These are phyloP conservation scores for Centaurea solstitialis DNA, from an alignment of 129 eudicot genomes.

Conservation along the genomic window DNA sequence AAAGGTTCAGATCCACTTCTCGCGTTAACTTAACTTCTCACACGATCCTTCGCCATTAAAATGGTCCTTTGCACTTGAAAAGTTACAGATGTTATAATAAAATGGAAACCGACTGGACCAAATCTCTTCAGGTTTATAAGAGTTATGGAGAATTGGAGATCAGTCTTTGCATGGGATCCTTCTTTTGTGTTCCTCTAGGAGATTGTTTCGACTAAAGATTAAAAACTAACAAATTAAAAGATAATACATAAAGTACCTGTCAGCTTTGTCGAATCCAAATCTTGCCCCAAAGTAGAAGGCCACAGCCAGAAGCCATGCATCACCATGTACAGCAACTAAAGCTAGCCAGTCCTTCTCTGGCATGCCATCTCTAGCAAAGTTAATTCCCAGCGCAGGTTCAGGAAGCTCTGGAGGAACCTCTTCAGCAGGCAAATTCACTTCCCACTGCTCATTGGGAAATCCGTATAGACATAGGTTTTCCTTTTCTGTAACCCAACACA, in stretches of 20 bases:
- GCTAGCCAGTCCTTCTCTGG: slow-evolving; percentile 71
- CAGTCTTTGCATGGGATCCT: not conserved
- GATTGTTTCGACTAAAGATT: not conserved
- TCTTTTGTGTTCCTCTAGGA: not conserved
- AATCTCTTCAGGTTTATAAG: too few species aligned
- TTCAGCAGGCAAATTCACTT: slow-evolving; percentile 64
- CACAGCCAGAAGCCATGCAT: slow-evolving; percentile 74
- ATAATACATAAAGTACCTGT: slow-evolving; percentile 36
- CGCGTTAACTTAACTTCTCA: too few species aligned
- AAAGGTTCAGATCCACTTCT: too few species aligned
- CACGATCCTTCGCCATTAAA: too few species aligned
- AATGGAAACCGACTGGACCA: too few species aligned
- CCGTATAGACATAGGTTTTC: slow-evolving; percentile 68
- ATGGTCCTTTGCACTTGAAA: not conserved
- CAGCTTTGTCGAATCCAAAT: slow-evolving; percentile 72
- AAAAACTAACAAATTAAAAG: not conserved
- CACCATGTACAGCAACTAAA: slow-evolving; percentile 72
- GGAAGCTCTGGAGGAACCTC: slow-evolving; percentile 78
- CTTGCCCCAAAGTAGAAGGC: slow-evolving; percentile 66
- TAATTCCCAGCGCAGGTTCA: slow-evolving; percentile 71
- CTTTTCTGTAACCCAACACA: slow-evolving; percentile 48
- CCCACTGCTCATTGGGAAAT: slow-evolving; percentile 68
- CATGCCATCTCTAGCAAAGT: slow-evolving; percentile 72
- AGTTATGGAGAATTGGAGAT: too few species aligned
- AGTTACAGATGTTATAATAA: too few species aligned